A percentile compares a stretch with the other conserved stretches of the same genome.
These are phyloP conservation scores for Phyllosticta capitalensis DNA, from an alignment of 2,329 filamentous ascomycete species.

Conservation along the genomic window DNA sequence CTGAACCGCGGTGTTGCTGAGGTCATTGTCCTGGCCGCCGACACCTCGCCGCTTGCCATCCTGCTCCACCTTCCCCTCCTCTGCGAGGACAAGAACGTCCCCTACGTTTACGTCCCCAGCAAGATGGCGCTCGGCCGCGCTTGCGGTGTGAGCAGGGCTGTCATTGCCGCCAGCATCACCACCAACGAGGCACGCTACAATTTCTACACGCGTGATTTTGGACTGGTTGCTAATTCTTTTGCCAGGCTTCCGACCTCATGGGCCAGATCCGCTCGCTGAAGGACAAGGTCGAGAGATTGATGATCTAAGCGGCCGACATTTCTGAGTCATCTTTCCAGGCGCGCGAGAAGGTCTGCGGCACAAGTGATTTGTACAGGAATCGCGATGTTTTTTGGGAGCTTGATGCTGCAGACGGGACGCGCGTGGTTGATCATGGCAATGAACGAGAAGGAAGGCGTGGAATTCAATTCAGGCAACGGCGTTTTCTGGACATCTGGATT, in stretches of 20 bases:
- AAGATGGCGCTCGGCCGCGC: constrained; percentile 85
- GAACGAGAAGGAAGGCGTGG: not conserved
- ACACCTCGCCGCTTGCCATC: constrained; percentile 80
- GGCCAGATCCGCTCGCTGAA: constrained; percentile 80
- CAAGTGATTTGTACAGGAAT: not conserved
- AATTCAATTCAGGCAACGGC: not conserved
- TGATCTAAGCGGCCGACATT: constrained; percentile 53
- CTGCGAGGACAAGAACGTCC: constrained; percentile 70
- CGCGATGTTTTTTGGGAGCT: not conserved
- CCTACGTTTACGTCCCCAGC: constrained; percentile 64
- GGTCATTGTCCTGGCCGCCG: constrained; percentile 79
- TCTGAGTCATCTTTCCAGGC: not conserved
- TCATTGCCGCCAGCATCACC: constrained; percentile 82
- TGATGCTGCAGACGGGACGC: not conserved
- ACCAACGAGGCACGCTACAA: constrained; percentile 40
- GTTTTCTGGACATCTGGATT: not conserved
- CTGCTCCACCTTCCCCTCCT: constrained; percentile 65
- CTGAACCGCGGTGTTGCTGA: constrained; percentile 86
- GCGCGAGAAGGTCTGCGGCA: not conserved
- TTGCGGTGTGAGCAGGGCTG: constrained; percentile 77
- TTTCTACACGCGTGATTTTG: not conserved
- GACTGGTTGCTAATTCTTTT: not conserved
- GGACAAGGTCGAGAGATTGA: constrained; percentile 91
- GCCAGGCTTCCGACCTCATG: constrained; percentile 54
- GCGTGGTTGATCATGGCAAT: not conserved